Evolutionary conservation across 1,284 basidiomycete species (phyloP).

Genomic region (Apiotrichum porosum): DNA sequence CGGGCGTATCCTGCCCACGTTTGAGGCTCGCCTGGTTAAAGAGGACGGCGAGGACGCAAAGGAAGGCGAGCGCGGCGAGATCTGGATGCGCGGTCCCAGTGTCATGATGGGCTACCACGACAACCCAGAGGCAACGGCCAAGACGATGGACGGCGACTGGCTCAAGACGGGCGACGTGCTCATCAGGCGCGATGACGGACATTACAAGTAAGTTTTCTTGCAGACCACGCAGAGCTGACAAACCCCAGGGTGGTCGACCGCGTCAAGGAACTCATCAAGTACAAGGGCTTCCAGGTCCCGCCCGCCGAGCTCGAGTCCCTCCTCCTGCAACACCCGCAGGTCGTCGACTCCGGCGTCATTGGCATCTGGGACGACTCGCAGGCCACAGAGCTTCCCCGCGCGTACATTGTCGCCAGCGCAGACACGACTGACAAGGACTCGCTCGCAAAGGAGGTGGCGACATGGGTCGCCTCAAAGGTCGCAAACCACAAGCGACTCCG

Average conservation of each 20-base stretch:
- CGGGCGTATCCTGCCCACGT: constrained; percentile 69
- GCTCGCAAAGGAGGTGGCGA: constrained; percentile 51
- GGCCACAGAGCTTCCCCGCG: constrained; percentile 62
- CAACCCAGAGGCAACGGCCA: constrained; percentile 62
- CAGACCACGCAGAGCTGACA: constrained; percentile 38
- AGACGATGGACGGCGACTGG: constrained; percentile 66
- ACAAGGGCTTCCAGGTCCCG: constrained; percentile 59
- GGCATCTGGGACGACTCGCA: constrained; percentile 60
- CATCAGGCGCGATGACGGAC: constrained; percentile 59
- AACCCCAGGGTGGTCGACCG: constrained; percentile 38
- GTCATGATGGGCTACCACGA: constrained; percentile 72
- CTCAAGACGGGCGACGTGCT: constrained; percentile 80
- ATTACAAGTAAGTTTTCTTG: constrained; percentile 66
- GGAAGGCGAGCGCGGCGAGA: constrained; percentile 63
- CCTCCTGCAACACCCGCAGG: constrained; percentile 64
- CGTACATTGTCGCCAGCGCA: constrained; percentile 10
- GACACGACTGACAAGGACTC: constrained; percentile 8
- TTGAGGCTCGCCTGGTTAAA: constrained; percentile 67
- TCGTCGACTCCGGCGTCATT: constrained; percentile 67
- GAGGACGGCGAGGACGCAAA: constrained; percentile 47
- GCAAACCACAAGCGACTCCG: constrained; percentile 51
- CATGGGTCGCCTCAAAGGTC: constrained; percentile 60
- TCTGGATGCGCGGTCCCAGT: constrained; percentile 71
- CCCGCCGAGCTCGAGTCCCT: constrained; percentile 76
- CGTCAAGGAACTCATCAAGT: constrained; percentile 78